Base-by-base conservation (phyloP, 768 basidiomycete genomes). In the Tylopilus sp. region DNA sequence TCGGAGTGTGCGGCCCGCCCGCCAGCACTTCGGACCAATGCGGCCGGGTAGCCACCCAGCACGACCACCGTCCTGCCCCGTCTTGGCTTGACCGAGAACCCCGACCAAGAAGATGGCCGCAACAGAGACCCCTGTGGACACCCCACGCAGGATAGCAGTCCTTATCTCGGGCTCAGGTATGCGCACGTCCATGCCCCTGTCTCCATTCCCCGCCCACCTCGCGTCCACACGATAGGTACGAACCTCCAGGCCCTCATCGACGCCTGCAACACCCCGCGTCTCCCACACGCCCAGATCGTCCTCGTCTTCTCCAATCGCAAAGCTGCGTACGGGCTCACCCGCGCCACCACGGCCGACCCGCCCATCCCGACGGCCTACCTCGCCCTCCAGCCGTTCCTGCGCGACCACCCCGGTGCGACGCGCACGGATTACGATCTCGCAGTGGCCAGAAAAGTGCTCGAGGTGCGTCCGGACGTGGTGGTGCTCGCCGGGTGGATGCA, bases 401-500 rank as follows among this genome's bases (percentile, higher is more conserved):
- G 89, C 66, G 73, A 78, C 0, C 76, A 89, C 64, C 83, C 86
- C 1, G 83, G 80, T 22, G 82, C 82, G 59, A 88, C 89, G 6
- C 76, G 96, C 19, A 74, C 80, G 42, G 90, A 96, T 65, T 98
- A 97, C 71, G 96, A 96, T 64, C 72, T 75, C 3, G 89, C 91
- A 64, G 79, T 95, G 2, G 92, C 91, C 9, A 72, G 79, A 29
- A 78, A 83, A 48, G 83, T 92, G 4, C 63, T 88, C 6, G 65
- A 71, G 24, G 80, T 75, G 19, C 71, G 73, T 29, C 96, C 96
- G 0, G 91, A 98, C 70, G 68, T 96, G 24, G 81, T 98, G 44
- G 89, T 98, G 8, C 78, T 98, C n/a, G 97, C 96, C 0, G 97
- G 97, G 0, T 99, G 93, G 92, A 98, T 99, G 96, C 95, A 98